Percentiles rank a stretch among this genome's conserved stretches.
Evolutionary conservation across 2,329 filamentous ascomycete genomes (phyloP).

Genomic region (Fonsecaea multimorphosa): DNA sequence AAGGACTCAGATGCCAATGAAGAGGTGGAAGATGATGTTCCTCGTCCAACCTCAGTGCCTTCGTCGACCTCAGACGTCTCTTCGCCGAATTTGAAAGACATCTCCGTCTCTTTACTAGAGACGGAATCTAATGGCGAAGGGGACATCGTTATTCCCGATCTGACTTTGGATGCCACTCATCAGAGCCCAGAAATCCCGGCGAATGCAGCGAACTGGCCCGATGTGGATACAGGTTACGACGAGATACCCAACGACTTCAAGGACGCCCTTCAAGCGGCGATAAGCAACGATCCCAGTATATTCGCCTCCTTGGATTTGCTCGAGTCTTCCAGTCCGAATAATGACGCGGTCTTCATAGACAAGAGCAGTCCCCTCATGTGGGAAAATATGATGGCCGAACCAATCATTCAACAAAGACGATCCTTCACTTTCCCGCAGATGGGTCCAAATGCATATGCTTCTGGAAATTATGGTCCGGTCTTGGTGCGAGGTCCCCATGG

Average conservation of each 20-base stretch:
- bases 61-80: constrained; percentile 6
- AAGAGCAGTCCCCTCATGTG: background rate
- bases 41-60: background rate
- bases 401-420: constrained; percentile 2
- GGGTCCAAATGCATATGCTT: constrained; percentile 8
- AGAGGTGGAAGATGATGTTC: constrained; percentile 1
- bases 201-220: constrained; percentile 4
- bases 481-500: constrained; percentile 15
- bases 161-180: background rate
- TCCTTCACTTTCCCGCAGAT: constrained; percentile 11
- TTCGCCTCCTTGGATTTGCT: constrained; percentile 2
- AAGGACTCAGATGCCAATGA: constrained; percentile 4
- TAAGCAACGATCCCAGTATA: constrained; percentile 10
- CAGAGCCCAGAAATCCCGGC: background rate
- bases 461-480: constrained; percentile 2
- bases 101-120: background rate
- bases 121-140: background rate
- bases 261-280: constrained; percentile 17
- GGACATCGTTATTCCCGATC: constrained; percentile 3
- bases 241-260: constrained; percentile 22
- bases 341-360: background rate
- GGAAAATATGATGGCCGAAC: constrained; percentile 15
- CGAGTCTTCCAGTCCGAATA: background rate
- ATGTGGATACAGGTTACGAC: constrained; percentile 3
- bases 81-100: background rate